phyloP scores from a whole-genome alignment of 2,329 filamentous ascomycete species.

The Xylaria sp. region DNA sequence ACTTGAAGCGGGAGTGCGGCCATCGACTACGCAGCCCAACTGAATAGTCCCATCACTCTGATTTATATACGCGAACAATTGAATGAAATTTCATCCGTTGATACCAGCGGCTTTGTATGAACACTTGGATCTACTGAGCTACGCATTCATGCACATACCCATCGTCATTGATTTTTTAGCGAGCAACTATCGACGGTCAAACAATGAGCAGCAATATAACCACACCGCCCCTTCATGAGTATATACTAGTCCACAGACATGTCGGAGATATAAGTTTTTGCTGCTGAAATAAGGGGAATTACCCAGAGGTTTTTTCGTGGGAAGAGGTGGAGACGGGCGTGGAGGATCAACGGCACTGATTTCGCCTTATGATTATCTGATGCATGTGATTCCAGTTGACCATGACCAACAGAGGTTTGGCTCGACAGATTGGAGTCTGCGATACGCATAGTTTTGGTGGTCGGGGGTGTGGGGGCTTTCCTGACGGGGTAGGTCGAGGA shows the following conservation, averaged over 20 bases:
- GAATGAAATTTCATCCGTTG: slow-evolving; percentile 30
- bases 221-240: slow-evolving; percentile 3
- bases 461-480: no score
- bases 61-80: slow-evolving; percentile 26
- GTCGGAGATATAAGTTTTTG: neutral
- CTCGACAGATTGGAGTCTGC: neutral
- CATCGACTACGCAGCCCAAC: slow-evolving; percentile 32
- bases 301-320: neutral
- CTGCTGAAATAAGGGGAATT: neutral
- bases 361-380: slow-evolving; percentile 3
- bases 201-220: slow-evolving; percentile 1
- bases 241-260: slow-evolving; percentile 8
- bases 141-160: slow-evolving; percentile 7
- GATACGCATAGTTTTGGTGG: neutral
- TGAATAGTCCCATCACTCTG: slow-evolving; percentile 28
- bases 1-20: slow-evolving; percentile 51
- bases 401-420: neutral
- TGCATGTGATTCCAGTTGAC: neutral
- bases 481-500: no score
- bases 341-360: neutral
- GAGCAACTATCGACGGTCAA: neutral
- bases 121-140: slow-evolving; percentile 5
- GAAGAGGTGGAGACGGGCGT: neutral
- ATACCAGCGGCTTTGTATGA: slow-evolving; percentile 11
- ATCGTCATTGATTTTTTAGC: slow-evolving; percentile 14